A percentile compares a stretch with the other conserved stretches of the same genome.
Conservation (phyloP, 1,139 yeast genomes). For the Meyerozyma sp. region DNA sequence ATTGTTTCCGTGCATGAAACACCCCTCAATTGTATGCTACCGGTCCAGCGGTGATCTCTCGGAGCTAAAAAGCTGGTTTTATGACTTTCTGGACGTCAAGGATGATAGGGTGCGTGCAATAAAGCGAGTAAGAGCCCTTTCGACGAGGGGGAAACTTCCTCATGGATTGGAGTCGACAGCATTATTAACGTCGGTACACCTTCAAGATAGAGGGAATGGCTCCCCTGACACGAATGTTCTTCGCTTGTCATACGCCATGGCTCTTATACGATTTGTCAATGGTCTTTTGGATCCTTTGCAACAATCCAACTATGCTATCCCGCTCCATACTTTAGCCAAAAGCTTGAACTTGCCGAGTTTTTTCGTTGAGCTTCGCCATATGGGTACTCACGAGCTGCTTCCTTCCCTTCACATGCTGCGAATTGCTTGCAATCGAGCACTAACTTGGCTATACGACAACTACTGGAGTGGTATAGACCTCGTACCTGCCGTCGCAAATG, state of each 20-base stretch:
- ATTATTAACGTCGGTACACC: conserved; percentile 47
- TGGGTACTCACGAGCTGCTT: conserved; percentile 83
- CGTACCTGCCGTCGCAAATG: conserved; percentile 3
- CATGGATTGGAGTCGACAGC: conserved; percentile 55
- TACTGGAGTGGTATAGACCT: conserved; percentile 58
- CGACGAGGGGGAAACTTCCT: conserved; percentile 38
- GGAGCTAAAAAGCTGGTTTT: conserved; percentile 57
- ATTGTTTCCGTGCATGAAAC: conserved; percentile 7
- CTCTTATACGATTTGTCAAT: conserved; percentile 81
- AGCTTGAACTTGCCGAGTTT: conserved; percentile 66
- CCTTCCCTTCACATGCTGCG: conserved; percentile 70
- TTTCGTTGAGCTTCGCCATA: conserved; percentile 88
- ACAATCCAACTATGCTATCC: conserved; percentile 71
- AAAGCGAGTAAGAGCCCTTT: conserved; percentile 39
- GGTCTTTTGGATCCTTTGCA: conserved; percentile 88
- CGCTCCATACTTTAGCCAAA: conserved; percentile 70
- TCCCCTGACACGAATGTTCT: conserved; percentile 22
- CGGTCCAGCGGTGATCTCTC: conserved; percentile 43
- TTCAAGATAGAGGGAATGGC: conserved; percentile 32
- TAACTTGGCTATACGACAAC: conserved; percentile 68
- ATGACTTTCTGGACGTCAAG: conserved; percentile 22
- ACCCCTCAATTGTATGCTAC: conserved; percentile 57
- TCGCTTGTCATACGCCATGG: conserved; percentile 65
- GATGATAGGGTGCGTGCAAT: conserved; percentile 32
- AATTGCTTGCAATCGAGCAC: conserved; percentile 50